Base-by-base conservation (phyloP, 352 stramenopile species). In the Pythium myriotylum region DNA sequence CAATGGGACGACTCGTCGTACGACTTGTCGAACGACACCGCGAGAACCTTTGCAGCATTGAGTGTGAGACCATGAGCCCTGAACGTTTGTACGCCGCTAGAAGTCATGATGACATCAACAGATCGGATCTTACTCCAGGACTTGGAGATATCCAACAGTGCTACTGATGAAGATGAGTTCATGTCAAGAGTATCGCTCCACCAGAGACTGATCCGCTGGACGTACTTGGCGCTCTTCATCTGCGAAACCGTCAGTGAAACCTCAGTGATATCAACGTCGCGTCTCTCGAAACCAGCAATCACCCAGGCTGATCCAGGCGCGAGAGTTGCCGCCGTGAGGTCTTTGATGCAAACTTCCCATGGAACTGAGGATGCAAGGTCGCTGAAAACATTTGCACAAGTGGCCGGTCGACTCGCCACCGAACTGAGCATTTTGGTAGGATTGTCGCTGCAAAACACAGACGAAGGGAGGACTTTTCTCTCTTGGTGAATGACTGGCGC, bases 1-100 rank as follows among this genome's bases (percentile, higher is more conserved):
- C 82, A 92, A 8, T 74, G 46, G 4, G 54, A 68, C 12, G 12
- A 54, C 0, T 72, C 62, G 56, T 92, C 82, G 37, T 88, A 92
- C 1, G 80, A 87, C 54, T 67, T 54, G 52, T 92, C 78, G 19
- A 92, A 72, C 5, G 65, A 23, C 2, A 88, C 29, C 9, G 88
- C 32, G 40, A 89, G 23, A 10, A 66, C 50, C 17, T 54, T 61
- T 2, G 74, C 55, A 0, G 70, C 54, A 9, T 57, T 60, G 10
- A 83, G 50, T 1, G 51, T 58, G 5, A 87, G 56, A 24, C 67
- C 51, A 20, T 54, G 40, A 9, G 81, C 61, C 6, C 41, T 46
- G 6, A 89, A 52, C 0, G 39, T 67, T 50, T 89, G 79, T 19
- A 39, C 19, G 3, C 68, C 72, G n/a, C 68, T 74, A 13, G 77